A percentile compares a stretch with the other conserved stretches of the same genome.
Evolutionary conservation across 352 stramenopile genomes (phyloP).

Genomic region (Pythium utonaiense): DNA sequence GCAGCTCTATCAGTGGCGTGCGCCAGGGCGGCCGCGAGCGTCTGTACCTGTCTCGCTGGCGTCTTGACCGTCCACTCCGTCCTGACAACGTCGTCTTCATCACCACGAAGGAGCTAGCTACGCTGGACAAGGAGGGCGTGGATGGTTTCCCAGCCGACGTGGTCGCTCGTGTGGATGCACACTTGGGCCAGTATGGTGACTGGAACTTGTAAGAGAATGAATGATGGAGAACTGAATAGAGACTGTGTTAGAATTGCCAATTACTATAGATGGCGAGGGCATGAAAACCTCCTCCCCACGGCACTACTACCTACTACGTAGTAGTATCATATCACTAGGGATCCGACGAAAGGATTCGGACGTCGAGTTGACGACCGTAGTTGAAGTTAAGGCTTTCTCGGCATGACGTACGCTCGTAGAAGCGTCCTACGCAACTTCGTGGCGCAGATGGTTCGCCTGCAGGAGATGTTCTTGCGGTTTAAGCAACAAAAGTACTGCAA

Average conservation of each 20-base stretch:
- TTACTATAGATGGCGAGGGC: too few relatives aligned
- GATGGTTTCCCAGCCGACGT: conserved; percentile 67
- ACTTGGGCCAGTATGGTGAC: conserved; percentile 53
- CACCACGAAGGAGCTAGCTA: conserved; percentile 71
- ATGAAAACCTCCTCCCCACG: too few relatives aligned
- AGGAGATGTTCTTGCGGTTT: conserved; percentile 82
- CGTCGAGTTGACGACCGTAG: too few relatives aligned
- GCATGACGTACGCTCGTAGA: too few relatives aligned
- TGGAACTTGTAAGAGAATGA: conserved; percentile 32
- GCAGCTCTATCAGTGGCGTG: conserved; percentile 63
- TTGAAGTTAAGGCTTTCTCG: too few relatives aligned
- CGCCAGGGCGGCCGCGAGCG: conserved; percentile 74
- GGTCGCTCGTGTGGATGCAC: conserved; percentile 63
- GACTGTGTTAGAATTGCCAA: too few relatives aligned
- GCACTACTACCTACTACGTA: too few relatives aligned
- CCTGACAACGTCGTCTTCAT: conserved; percentile 88
- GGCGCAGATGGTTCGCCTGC: conserved; percentile 59
- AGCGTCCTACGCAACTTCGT: conserved; percentile 55
- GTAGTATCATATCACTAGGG: too few relatives aligned
- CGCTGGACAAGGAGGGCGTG: conserved; percentile 54
- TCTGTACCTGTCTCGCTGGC: conserved; percentile 85
- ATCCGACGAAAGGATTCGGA: too few relatives aligned
- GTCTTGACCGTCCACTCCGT: conserved; percentile 50
- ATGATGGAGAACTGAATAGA: background rate
- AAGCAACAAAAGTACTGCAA: conserved; percentile 74